phyloP scores from a whole-genome alignment of 768 basidiomycete genomes.

The Pleurotus pulmonarius region DNA sequence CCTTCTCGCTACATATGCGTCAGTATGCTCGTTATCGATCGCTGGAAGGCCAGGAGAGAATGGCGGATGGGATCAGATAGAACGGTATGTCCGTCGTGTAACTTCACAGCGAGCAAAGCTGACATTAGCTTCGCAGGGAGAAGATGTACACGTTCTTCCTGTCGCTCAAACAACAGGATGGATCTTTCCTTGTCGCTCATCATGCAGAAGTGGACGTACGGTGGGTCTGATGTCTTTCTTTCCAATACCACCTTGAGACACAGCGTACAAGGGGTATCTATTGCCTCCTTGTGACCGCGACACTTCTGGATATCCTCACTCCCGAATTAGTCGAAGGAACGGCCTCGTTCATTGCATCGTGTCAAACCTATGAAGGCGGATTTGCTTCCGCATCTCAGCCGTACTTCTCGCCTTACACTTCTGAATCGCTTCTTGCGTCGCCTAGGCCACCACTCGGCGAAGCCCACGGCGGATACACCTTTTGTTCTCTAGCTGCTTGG shows the following conservation, averaged over 20 bases:
- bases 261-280: slow-evolving; percentile 69
- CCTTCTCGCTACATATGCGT: slow-evolving; percentile 85
- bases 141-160: slow-evolving; percentile 88
- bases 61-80: slow-evolving; percentile 85
- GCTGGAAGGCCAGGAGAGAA: slow-evolving; percentile 67
- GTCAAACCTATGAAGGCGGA: slow-evolving; percentile 98
- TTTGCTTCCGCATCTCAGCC: slow-evolving; percentile 81
- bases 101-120: not conserved
- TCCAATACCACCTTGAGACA: not conserved
- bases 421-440: slow-evolving; percentile 27
- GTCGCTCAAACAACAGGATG: slow-evolving; percentile 88
- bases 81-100: slow-evolving; percentile 48
- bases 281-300: slow-evolving; percentile 82
- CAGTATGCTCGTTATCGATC: slow-evolving; percentile 81
- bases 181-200: slow-evolving; percentile 85
- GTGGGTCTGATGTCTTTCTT: slow-evolving; percentile 34
- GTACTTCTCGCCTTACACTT: slow-evolving; percentile 34
- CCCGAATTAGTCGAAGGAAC: slow-evolving; percentile 80
- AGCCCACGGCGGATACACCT: slow-evolving; percentile 97
- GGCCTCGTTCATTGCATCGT: slow-evolving; percentile 77
- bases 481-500: slow-evolving; percentile 89
- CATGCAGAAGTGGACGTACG: slow-evolving; percentile 93
- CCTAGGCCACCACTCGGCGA: slow-evolving; percentile 84
- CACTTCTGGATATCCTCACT: slow-evolving; percentile 81
- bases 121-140: slow-evolving; percentile 35